Conservation (phyloP, 1,284 basidiomycete species). For the Fomitiporia mediterranea region DNA sequence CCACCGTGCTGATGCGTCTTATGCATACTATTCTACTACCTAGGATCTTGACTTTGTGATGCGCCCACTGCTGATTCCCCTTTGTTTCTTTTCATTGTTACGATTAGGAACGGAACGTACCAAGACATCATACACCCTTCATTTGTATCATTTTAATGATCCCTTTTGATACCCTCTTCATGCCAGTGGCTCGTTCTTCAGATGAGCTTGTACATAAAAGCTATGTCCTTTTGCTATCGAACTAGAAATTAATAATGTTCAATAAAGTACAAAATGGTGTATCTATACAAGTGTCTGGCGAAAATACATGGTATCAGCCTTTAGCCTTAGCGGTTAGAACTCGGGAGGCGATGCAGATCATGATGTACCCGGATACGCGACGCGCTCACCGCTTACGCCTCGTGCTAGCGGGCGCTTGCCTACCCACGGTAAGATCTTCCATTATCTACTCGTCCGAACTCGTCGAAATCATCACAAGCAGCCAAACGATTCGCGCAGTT, state of each 20-base stretch:
- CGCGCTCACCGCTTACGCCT: not conserved
- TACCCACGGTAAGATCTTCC: not conserved
- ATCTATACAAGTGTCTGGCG: not conserved
- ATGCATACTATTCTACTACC: conserved; percentile 12
- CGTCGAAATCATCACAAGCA: too few species aligned
- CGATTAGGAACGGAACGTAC: not conserved
- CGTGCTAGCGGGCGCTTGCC: not conserved
- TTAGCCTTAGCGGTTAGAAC: not conserved
- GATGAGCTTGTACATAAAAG: conserved; percentile 5
- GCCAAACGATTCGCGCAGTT: not conserved
- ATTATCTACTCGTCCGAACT: not conserved
- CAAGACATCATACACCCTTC: conserved; percentile 2
- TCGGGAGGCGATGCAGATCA: conserved; percentile 3
- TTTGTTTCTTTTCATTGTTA: not conserved
- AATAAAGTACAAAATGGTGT: not conserved
- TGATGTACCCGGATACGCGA: not conserved
- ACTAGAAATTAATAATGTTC: conserved; percentile 1
- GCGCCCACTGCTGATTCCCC: not conserved
- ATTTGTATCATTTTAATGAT: conserved; percentile 1
- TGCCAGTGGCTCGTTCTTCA: not conserved
- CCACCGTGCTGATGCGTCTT: conserved; percentile 6
- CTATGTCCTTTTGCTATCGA: not conserved
- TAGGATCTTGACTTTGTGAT: not conserved
- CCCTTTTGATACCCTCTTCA: not conserved
- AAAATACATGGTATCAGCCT: not conserved